Evolutionary conservation across 2,329 filamentous ascomycete genomes (phyloP), one percentile per base, ranked within the genome.

Genomic region (Leptographium lundbergii): DNA sequence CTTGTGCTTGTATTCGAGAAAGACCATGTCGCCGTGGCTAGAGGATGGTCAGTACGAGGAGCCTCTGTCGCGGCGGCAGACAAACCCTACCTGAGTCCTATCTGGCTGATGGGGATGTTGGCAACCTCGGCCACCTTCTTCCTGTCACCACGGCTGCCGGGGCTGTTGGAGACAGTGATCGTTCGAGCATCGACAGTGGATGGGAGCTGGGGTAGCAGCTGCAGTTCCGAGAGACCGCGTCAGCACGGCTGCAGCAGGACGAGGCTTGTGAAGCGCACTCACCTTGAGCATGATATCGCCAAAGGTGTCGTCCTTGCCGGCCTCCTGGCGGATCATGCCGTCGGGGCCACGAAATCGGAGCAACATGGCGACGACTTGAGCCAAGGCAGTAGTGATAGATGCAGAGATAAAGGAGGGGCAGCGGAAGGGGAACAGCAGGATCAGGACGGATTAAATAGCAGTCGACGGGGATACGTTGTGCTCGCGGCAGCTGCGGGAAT

Each of bases 1-100:
- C 58, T 80, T 75, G 66, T 88, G 81, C 65, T 85, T 75, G 73
- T 95, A 99, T 64, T 82, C 85, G 64, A 97, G 77, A 72, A 91
- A 99, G 63, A 99, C 83, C 68, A 96, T 84, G 69, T 96, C 91
- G 63, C 94, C 94, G 70, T 99, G 90, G 63, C 88, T 94, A 47
- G 3, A 2, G 24, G 39, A 19, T 19, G 14, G 57, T 59, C 13
- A 62, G 60, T 51, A 14, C 4, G 13, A 19, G 13, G 9, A 1
- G 48, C 25, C 4, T 19, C 32, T 34, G 2, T 34, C 32, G 11
- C 39, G 22, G 1, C 6, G 17, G 22, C 17, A n/a, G 7, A 11
- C 11, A 1, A 17, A 53, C 6, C 73, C 63, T 73, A 82, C 81
- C 77, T 80, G 42, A 87, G 71, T 4, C 82, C 82, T 60, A 85